Evolutionary conservation across 148 eudicot genomes (phyloP).

Genomic region (Vaccinium vitisidaea): DNA sequence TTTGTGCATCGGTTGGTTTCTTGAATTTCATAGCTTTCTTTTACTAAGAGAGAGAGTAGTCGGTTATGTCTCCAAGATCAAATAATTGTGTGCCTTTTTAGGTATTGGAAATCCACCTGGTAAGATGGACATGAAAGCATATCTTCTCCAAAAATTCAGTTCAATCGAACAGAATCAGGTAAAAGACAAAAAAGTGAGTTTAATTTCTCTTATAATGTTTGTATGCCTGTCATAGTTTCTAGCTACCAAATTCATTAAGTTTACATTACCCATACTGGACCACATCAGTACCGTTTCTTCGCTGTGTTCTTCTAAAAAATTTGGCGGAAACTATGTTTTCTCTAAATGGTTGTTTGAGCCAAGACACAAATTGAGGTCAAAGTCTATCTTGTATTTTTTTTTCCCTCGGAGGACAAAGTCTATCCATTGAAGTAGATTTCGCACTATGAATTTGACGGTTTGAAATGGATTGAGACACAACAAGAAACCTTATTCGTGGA

Average conservation of each 20-base stretch:
- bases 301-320: neutral
- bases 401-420: neutral
- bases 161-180: conserved; percentile 67
- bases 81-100: conserved; percentile 21
- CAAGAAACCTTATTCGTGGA: neutral
- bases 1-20: conserved; percentile 76
- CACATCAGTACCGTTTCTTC: neutral
- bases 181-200: neutral
- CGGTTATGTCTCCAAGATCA: neutral
- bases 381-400: too few species aligned
- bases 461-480: neutral
- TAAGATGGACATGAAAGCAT: conserved; percentile 94
- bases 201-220: neutral
- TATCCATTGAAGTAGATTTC: neutral
- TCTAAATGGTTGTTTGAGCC: neutral
- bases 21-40: neutral
- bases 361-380: neutral
- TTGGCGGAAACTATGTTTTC: neutral
- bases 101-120: conserved; percentile 98
- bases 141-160: conserved; percentile 88
- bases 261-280: neutral
- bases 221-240: neutral
- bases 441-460: neutral
- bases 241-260: neutral
- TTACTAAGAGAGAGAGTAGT: neutral